Evolutionary conservation across 306 rosid species (phyloP), one percentile per base, ranked within the genome.

Genomic region (Corylus americana): DNA sequence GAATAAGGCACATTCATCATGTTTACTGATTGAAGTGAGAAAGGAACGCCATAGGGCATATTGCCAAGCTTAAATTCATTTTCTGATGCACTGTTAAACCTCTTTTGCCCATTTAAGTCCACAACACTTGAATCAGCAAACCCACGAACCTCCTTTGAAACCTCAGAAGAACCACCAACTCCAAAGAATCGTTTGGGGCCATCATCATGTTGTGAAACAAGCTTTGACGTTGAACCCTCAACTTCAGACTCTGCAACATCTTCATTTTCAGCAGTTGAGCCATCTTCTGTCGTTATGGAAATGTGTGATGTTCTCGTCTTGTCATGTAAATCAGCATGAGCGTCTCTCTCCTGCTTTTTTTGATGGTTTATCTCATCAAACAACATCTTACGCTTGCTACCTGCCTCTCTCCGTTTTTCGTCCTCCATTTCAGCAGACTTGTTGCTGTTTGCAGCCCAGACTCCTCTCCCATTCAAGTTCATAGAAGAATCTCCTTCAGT

Each of bases 241-340:
- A 87, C 88, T 81, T 91, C 97, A 84, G 98, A 94, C 80, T 94
- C 98, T 2, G 93, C 98, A 78, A 94, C 95, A 45, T 94, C 98
- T 85, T 91, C 98, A 86, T 90, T 94, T 84, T 94, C 98, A 8
- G 97, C 97, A 55, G 94, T 85, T 29, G 97, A 92, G 74, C 97
- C 98, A 70, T 94, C 97, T 75, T 94, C 98, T 45, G 95, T 68
- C 8, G 72, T 92, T 9, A 86, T 1, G 74, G 97, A 87, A 70
- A 87, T 81, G 83, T 79, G 92, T 27, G 98, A 90, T 76, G 96
- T 70, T 81, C 94, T 90, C 0, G 91, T 79, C 80, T 90, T 88
- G 73, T 92, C 97, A 73, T 82, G 91, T 75, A 90, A 69, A 88
- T 89, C 91, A 59, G 73, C 72, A 81, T 80, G 89, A 77, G 80